Base-by-base conservation (phyloP, 2,329 filamentous ascomycete species). In the Epichloe hybrida region DNA sequence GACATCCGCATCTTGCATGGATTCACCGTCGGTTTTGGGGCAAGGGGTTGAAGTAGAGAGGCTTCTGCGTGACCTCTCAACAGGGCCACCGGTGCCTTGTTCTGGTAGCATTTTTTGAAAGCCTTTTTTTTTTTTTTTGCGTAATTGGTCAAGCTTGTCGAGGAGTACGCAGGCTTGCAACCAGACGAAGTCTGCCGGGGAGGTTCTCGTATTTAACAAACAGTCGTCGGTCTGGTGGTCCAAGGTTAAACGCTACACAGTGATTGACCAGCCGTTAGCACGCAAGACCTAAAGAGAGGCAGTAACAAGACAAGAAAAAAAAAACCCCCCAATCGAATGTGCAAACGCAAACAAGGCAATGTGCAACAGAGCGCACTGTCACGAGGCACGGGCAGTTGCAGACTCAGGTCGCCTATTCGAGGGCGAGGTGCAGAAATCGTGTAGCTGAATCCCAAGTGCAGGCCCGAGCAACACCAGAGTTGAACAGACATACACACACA, bases 31-130 rank as follows among this genome's bases (percentile, higher is more conserved):
- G 35, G 65, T 62, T 47, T 72, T 72, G 39, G 71, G 64, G 39
- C 66, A 63, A n/a, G 72, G 69, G 54, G 61, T 69, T 56, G 58
- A 72, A 6, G 64, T 66, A 2, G 66, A 68, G 21, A 67, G 51
- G 52, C 59, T 68, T 48, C 65, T 59, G 46, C 64, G 57, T 38
- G 64, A 61, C 48, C 66, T 55, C 55, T 66, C 65, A 23, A 68
- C 57, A 34, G 64, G 63, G 49, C 72, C 66, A 49, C 70, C 70
- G 52, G 71, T 67, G 49, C 69, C 69, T 62, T 76, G 73, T 55
- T 76, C 71, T 55, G 66, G 68, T 63, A 72, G 66, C 59, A 68
- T 72, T 8, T 48, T 47, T 13, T 6, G 4, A 11, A 11, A 17
- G 21, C 42, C 21, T 11, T 9, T 27, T 12, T 40, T 9, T 27